Conservation (phyloP, 2,329 filamentous ascomycete genomes). For the Exophiala alcalophila region DNA sequence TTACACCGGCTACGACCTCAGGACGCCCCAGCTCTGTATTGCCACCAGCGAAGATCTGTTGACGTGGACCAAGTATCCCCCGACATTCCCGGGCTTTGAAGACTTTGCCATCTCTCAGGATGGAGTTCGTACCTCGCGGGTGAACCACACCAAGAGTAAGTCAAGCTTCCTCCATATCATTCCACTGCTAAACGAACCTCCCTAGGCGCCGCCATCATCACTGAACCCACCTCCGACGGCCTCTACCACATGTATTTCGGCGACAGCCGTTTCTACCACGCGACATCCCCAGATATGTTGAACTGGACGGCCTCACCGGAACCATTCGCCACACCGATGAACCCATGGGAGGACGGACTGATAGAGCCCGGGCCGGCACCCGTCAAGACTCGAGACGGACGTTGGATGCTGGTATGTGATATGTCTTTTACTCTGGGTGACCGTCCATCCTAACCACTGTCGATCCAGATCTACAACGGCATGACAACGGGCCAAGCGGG, state of each 20-base stretch:
- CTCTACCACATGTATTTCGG: constrained; percentile 38
- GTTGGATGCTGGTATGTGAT: constrained; percentile 32
- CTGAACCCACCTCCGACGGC: constrained; percentile 33
- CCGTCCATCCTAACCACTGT: too few relatives aligned
- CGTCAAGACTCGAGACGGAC: constrained; percentile 36
- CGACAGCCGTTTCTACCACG: constrained; percentile 33
- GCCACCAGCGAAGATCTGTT: constrained; percentile 39
- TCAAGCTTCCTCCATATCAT: neutral
- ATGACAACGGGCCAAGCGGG: constrained; percentile 30
- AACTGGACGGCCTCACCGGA: constrained; percentile 32
- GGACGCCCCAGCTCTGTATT: constrained; percentile 35
- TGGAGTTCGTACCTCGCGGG: neutral
- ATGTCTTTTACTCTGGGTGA: too few relatives aligned
- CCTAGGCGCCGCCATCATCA: constrained; percentile 26
- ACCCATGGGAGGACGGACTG: constrained; percentile 35
- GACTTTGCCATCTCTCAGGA: constrained; percentile 2
- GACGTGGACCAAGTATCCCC: constrained; percentile 35
- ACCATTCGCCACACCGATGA: constrained; percentile 31
- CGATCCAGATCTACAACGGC: constrained; percentile 20
- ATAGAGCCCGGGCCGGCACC: constrained; percentile 36
- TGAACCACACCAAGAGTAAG: constrained; percentile 8
- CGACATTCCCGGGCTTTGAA: constrained; percentile 18
- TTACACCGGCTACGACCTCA: constrained; percentile 37
- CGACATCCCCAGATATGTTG: constrained; percentile 32
- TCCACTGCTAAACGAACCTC: neutral